A percentile compares a stretch with the other conserved stretches of the same genome.
phyloP scores from a whole-genome alignment of 1,284 basidiomycete genomes.

The Ceratobasidium papillatum region DNA sequence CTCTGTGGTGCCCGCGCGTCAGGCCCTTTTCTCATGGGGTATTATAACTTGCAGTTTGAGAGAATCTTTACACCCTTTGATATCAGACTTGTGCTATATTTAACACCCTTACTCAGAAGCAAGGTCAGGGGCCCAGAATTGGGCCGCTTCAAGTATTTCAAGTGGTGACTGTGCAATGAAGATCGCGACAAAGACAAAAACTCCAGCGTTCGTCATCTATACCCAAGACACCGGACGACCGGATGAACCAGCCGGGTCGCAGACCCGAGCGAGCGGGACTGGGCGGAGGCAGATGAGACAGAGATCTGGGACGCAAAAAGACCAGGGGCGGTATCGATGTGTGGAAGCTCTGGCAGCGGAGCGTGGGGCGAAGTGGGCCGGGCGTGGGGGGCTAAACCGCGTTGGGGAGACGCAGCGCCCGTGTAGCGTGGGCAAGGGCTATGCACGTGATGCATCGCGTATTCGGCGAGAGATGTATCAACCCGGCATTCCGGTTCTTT shows the following conservation, averaged over 20 bases:
- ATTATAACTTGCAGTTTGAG: neutral
- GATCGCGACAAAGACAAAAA: neutral
- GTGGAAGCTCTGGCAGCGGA: neutral
- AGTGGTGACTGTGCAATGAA: neutral
- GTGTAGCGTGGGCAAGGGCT: neutral
- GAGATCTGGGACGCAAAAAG: slow-evolving; percentile 3
- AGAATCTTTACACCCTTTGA: no score
- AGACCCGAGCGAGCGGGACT: neutral
- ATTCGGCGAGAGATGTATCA: neutral
- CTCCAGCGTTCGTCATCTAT: neutral
- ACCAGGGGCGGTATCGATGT: neutral
- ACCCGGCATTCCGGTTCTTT: neutral
- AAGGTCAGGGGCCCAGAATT: no score
- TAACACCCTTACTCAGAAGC: no score
- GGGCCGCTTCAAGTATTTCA: neutral
- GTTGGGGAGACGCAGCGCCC: neutral
- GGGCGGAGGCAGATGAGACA: neutral
- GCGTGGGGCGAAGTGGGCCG: neutral
- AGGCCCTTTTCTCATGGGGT: neutral
- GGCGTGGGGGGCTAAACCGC: neutral
- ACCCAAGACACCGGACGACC: neutral
- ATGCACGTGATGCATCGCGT: neutral
- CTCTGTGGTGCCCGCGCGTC: no score
- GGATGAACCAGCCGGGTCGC: neutral
- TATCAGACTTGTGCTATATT: no score